Evolutionary conservation across 2,329 filamentous ascomycete species (phyloP).

Genomic region (Chalara sp.): DNA sequence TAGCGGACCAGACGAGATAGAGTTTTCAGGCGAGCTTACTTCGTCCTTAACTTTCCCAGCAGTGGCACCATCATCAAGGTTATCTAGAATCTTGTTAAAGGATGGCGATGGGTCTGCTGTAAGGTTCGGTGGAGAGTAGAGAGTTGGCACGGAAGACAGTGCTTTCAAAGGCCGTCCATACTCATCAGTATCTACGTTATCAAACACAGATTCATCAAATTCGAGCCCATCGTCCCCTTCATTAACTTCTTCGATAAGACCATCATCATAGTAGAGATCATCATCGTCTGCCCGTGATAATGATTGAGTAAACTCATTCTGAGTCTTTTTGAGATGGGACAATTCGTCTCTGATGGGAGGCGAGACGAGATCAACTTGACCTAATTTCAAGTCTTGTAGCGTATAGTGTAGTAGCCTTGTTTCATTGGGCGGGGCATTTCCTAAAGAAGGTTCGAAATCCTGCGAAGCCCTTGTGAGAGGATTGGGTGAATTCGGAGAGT

Average conservation of each 20-base stretch:
- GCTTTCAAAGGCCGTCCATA: constrained; percentile 52
- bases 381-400: constrained; percentile 17
- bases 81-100: constrained; percentile 7
- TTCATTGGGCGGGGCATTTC: background rate
- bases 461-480: background rate
- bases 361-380: constrained; percentile 8
- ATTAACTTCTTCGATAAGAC: constrained; percentile 42
- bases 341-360: background rate
- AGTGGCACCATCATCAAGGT: background rate
- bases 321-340: background rate
- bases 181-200: constrained; percentile 57
- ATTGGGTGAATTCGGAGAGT: constrained; percentile 15
- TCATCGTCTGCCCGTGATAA: constrained; percentile 35
- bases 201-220: constrained; percentile 71
- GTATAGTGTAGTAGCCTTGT: background rate
- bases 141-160: constrained; percentile 20
- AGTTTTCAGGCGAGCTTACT: background rate
- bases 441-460: background rate
- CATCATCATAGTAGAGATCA: constrained; percentile 66
- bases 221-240: constrained; percentile 39
- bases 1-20: constrained; percentile 1
- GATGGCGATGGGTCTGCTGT: constrained; percentile 12
- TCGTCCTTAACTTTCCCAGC: background rate
- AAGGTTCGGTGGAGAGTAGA: constrained; percentile 21
- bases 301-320: background rate